Percentiles rank a stretch among this genome's conserved stretches.
These are phyloP conservation scores for Cucurbita argyrosperma DNA, from an alignment of 306 rosid species.

Conservation along the genomic window DNA sequence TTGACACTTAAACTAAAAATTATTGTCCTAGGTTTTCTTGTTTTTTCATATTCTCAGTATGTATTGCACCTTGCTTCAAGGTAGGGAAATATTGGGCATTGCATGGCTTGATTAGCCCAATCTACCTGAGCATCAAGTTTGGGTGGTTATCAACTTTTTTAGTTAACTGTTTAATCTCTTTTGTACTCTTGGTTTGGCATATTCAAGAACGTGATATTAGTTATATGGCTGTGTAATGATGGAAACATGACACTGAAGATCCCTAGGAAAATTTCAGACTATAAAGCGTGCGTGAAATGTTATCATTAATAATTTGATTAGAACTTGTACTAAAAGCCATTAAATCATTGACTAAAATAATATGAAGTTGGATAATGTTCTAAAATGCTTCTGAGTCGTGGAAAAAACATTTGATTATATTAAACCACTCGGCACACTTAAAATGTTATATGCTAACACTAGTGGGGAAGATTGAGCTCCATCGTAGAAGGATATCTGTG, in stretches of 20 bases:
- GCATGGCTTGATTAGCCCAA: not conserved
- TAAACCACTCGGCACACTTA: not conserved
- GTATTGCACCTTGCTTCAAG: not conserved
- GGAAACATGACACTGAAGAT: not conserved
- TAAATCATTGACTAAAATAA: not conserved
- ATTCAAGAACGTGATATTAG: not conserved
- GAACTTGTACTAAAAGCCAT: not conserved
- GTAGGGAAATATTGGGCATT: not conserved
- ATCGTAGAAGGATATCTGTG: not conserved
- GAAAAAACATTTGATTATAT: not conserved
- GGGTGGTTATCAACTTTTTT: not conserved
- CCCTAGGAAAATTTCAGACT: not conserved
- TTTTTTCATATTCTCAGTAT: not conserved
- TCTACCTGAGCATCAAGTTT: not conserved
- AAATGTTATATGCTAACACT: not conserved
- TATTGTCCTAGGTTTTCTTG: not conserved
- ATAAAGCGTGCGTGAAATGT: not conserved
- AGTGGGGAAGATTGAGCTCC: not conserved
- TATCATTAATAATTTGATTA: not conserved
- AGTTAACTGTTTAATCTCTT: not conserved
- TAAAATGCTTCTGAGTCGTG: not conserved
- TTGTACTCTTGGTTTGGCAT: not conserved
- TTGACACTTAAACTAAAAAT: not conserved
- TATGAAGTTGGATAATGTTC: not conserved
- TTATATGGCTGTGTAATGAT: not conserved